These are phyloP conservation scores for Aspergillus floridensis DNA, from an alignment of 2,329 filamentous ascomycete species.

Conservation along the genomic window DNA sequence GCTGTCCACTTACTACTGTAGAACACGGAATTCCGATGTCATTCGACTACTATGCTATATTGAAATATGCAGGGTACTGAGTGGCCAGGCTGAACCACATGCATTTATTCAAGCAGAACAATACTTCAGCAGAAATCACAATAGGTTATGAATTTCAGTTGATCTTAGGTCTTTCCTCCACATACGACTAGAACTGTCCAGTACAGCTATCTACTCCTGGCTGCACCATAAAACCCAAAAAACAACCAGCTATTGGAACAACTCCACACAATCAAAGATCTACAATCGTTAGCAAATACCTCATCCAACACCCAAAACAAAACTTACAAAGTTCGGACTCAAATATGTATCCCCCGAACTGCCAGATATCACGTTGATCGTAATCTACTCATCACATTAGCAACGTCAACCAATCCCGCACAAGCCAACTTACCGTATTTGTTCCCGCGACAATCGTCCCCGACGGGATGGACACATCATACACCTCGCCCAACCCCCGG, in stretches of 20 bases:
- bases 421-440: constrained; percentile 50
- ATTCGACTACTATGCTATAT: too few relatives aligned
- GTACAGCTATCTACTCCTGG: too few relatives aligned
- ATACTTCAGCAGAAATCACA: too few relatives aligned
- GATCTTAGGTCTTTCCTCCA: too few relatives aligned
- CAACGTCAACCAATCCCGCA: not conserved
- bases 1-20: too few relatives aligned
- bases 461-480: constrained; percentile 59
- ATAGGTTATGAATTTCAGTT: too few relatives aligned
- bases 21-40: too few relatives aligned
- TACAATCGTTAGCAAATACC: constrained; percentile 5
- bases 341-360: constrained; percentile 56
- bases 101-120: too few relatives aligned
- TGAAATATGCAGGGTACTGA: too few relatives aligned
- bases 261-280: constrained; percentile 33
- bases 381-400: constrained; percentile 40
- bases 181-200: too few relatives aligned
- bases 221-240: too few relatives aligned
- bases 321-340: constrained; percentile 53
- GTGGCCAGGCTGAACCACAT: too few relatives aligned
- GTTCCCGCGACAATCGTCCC: constrained; percentile 58
- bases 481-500: constrained; percentile 62
- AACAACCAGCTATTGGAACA: constrained; percentile 24
- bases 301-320: not conserved
- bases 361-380: constrained; percentile 58